Evolutionary conservation across 2,329 filamentous ascomycete genomes (phyloP).

Genomic region (Penicillium sp.): DNA sequence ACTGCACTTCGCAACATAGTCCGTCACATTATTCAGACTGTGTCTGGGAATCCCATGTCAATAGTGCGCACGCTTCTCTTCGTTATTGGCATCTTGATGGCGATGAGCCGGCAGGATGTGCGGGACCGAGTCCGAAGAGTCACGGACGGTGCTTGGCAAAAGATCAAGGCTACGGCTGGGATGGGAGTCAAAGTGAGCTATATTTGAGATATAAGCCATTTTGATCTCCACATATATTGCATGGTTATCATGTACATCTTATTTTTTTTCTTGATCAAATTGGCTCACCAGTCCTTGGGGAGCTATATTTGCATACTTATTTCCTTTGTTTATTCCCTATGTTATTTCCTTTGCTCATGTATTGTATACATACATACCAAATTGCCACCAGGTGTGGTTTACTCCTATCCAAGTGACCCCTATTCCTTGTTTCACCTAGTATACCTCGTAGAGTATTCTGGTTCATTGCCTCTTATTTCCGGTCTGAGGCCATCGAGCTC

Average conservation of each 20-base stretch:
- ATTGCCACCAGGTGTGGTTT: slow-evolving; percentile 9
- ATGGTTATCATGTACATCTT: slow-evolving; percentile 15
- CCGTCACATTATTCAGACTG: slow-evolving; percentile 50
- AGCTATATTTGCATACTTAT: slow-evolving; percentile 18
- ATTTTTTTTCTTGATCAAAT: slow-evolving; percentile 13
- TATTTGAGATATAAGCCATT: slow-evolving; percentile 56
- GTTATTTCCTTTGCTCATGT: slow-evolving; percentile 14
- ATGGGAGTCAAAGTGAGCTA: slow-evolving; percentile 99
- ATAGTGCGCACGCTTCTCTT: slow-evolving; percentile 70
- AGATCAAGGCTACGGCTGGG: slow-evolving; percentile 78
- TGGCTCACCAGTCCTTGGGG: slow-evolving; percentile 2
- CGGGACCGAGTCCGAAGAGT: slow-evolving; percentile 71
- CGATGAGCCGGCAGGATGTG: slow-evolving; percentile 72
- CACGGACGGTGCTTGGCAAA: slow-evolving; percentile 71
- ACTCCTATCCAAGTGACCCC: background rate
- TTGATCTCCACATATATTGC: slow-evolving; percentile 1
- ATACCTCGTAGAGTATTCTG: background rate
- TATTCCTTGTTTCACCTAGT: background rate
- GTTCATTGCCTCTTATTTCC: slow-evolving; percentile 25
- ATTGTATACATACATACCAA: slow-evolving; percentile 16
- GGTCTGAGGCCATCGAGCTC: slow-evolving; percentile 20
- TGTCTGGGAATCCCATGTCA: slow-evolving; percentile 56
- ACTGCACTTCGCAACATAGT: slow-evolving; percentile 51
- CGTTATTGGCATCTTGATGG: slow-evolving; percentile 71
- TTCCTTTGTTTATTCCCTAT: slow-evolving; percentile 14